These are phyloP conservation scores for Chlorella sp. DNA, from an alignment of 139 green algal species.

Conservation along the genomic window DNA sequence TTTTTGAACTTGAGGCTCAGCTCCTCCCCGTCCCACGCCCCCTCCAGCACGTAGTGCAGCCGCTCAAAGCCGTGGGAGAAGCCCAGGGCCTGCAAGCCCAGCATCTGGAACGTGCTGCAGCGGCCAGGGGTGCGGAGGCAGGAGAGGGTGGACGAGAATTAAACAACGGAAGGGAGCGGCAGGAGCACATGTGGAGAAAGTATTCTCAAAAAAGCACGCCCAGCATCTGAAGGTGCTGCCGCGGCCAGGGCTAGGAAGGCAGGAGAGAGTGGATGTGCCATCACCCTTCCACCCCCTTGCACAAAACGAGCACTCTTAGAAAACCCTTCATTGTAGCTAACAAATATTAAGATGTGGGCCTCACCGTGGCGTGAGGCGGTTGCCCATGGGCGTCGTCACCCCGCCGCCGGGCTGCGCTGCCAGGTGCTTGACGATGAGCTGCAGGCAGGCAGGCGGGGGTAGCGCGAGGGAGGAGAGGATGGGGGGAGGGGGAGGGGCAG, in stretches of 20 bases:
- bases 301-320: too few species aligned
- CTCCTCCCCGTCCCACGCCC: slow-evolving; percentile 74
- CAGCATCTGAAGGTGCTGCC: background rate
- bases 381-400: slow-evolving; percentile 69
- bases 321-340: too few species aligned
- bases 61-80: slow-evolving; percentile 84
- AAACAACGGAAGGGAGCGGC: background rate
- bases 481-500: background rate
- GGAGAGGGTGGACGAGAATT: background rate
- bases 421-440: slow-evolving; percentile 79
- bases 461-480: background rate
- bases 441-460: background rate
- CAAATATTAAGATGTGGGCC: too few species aligned
- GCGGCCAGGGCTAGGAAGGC: too few species aligned
- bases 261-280: too few species aligned
- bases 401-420: slow-evolving; percentile 61
- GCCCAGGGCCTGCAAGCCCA: slow-evolving; percentile 75
- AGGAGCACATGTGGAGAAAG: background rate
- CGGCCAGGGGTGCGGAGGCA: background rate
- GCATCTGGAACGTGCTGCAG: slow-evolving; percentile 75
- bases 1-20: slow-evolving; percentile 85
- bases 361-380: slow-evolving; percentile 70
- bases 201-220: background rate
- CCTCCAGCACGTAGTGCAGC: slow-evolving; percentile 88
- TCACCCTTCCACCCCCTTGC: too few species aligned